Base-by-base conservation (phyloP, 2,329 filamentous ascomycete species). In the Fusarium ramigenum region DNA sequence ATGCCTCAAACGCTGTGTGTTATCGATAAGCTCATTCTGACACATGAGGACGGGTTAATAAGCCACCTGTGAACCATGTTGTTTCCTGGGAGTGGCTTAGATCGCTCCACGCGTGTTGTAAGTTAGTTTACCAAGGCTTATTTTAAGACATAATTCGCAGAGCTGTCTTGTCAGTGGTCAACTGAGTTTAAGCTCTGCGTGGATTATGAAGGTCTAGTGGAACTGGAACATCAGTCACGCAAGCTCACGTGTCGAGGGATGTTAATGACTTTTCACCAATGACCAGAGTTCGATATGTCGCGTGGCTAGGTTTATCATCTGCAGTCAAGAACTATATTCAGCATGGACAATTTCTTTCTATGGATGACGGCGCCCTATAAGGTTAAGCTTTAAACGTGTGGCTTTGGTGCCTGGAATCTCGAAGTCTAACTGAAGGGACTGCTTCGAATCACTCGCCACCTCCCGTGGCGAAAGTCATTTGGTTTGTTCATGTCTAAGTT, bases 371-470 rank as follows among this genome's bases (percentile, higher is more conserved):
- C 25, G 25, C 4, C 25, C 25, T 25, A 25, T 25, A 25, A 25
- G 25, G 25, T 25, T 25, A 25, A 25, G 25, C 25, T 25, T 25
- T 25, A 25, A 1, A 25, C 25, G 25, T 28, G 6, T 21, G 12
- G 12, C 25, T 47, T 21, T 18, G 28, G 14, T 21, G 14, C 28
- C 9, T n/a, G 0, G 3, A 18, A 3, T 2, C 8, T 23, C 2
- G 11, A 19, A 18, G 11, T 1, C n/a, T n/a, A 5, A 5, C 0
- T 7, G 2, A n/a, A 9, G 8, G 10, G 12, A 50, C 37, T 23
- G n/a, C 47, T 34, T 34, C 11, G 10, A 8, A 1, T 34, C 16
- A 50, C 30, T 21, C 19, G 30, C 11, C 5, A 32, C n/a, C 8
- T 4, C 4, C 19, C 10, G 7, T 21, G 12, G 11, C 9, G 8